Evolutionary conservation across 352 stramenopile species (phyloP).

Genomic region (Pythium rhizo-oryzae): DNA sequence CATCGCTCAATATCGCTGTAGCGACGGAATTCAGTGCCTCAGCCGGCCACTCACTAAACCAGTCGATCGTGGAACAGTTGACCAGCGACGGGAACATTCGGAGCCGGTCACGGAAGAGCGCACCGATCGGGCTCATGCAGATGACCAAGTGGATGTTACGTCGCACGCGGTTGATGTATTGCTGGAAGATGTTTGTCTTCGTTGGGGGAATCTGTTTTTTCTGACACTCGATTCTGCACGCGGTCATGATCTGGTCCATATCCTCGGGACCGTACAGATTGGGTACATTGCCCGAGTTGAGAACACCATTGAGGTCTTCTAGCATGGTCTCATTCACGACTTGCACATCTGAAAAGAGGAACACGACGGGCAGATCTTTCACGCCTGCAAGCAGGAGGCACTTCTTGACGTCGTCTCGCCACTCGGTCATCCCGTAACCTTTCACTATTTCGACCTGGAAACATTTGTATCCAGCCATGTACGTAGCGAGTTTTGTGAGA

Average conservation of each 20-base stretch:
- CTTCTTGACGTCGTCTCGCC: conserved; percentile 94
- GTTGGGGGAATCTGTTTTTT: conserved; percentile 91
- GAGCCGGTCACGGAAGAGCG: conserved; percentile 77
- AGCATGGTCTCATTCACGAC: conserved; percentile 96
- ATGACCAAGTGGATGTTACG: conserved; percentile 93
- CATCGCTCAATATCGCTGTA: conserved; percentile 83
- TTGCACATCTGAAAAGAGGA: conserved; percentile 95
- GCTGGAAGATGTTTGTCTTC: conserved; percentile 95
- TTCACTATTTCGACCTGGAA: conserved; percentile 97
- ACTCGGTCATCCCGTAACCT: conserved; percentile 92
- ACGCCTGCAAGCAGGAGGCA: conserved; percentile 90
- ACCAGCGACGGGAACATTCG: conserved; percentile 90
- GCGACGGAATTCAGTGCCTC: conserved; percentile 85
- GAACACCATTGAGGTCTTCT: conserved; percentile 95
- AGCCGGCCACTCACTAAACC: conserved; percentile 89
- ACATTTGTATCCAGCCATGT: conserved; percentile 93
- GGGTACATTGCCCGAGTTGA: conserved; percentile 95
- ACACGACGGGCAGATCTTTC: conserved; percentile 91
- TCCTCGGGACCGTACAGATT: conserved; percentile 94
- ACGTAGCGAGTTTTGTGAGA: conserved; percentile 91
- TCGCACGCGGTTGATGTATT: conserved; percentile 93
- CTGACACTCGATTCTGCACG: conserved; percentile 91
- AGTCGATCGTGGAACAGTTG: conserved; percentile 89
- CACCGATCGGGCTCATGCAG: conserved; percentile 85
- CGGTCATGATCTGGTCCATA: conserved; percentile 90